Evolutionary conservation across 192 early-diverging fungal genomes (phyloP), one percentile per base, ranked within the genome.

Genomic region (Entrophospora sp.): DNA sequence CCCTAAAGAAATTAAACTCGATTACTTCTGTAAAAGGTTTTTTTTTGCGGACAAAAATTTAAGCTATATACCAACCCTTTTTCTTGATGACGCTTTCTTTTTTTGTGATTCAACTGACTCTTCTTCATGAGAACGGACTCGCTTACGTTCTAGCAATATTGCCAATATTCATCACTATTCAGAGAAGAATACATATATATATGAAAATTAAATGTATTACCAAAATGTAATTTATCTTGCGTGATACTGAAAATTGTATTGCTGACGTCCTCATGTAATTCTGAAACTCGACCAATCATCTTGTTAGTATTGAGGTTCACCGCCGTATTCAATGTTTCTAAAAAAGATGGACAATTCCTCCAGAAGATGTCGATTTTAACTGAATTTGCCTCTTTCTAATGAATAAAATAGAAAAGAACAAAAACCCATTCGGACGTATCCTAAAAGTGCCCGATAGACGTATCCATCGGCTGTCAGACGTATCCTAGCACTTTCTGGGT

Each of bases 401-500:
- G 45, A 64, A 64, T n/a, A 3, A 24, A 63, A 49, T 12, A 45
- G 14, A n/a, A 9, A 18, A 45, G 24, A 31, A 45, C n/a, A n/a
- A n/a, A n/a, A 45, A 45, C 43, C 59, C 59, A 45, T 61, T 61
- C 60, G 25, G 60, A 61, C 36, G 42, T 61, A 61, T 61, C 59
- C 59, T n/a, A 44, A 9, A n/a, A 52, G 20, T 27, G n/a, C n/a
- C n/a, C 24, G 40, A 2, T 35, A 44, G 42, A 43, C 40, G 42
- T 61, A 43, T 61, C 60, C 18, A 40, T 35, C 37, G 36, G 57
- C 22, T 40, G 13, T 59, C 35, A 59, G 57, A 59, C 57, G 20
- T 59, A 40, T 59, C 60, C 60, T 61, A 61, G 60, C 42, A 61
- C 42, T 18, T 52, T 32, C 32, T 61, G 38, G 38, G 20, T 28